Evolutionary conservation across 805 yeast genomes (phyloP).

Genomic region (Sungouiella thailandica): DNA sequence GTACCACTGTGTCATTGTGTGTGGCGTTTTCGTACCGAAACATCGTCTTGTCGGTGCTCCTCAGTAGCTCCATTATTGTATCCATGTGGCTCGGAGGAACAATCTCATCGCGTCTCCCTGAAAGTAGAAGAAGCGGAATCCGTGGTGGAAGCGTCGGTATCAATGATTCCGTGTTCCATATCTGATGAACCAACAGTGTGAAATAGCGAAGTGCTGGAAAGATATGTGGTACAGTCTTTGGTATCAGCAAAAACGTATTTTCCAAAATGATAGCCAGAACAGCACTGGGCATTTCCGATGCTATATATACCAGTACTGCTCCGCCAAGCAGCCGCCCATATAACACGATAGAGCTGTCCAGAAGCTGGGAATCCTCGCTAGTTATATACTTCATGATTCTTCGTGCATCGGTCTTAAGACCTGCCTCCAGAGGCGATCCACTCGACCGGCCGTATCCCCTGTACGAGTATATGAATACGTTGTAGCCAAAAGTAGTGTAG

Average conservation of each 20-base stretch:
- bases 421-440: constrained; percentile 72
- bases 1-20: constrained; percentile 82
- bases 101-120: constrained; percentile 78
- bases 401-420: constrained; percentile 79
- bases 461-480: constrained; percentile 81
- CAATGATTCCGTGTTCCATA: constrained; percentile 73
- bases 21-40: constrained; percentile 54
- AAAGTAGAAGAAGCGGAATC: constrained; percentile 65
- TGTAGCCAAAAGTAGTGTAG: constrained; percentile 56
- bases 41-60: constrained; percentile 45
- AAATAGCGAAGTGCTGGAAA: constrained; percentile 62
- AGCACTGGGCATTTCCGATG: constrained; percentile 47
- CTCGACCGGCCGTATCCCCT: constrained; percentile 85
- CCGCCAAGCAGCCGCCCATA: constrained; percentile 95
- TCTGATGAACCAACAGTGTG: constrained; percentile 63
- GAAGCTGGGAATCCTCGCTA: constrained; percentile 45
- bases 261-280: constrained; percentile 72
- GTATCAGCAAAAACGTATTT: constrained; percentile 76
- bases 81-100: constrained; percentile 89
- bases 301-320: constrained; percentile 84
- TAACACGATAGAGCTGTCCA: constrained; percentile 51
- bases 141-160: constrained; percentile 48
- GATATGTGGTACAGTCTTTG: constrained; percentile 66
- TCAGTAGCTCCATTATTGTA: constrained; percentile 48
- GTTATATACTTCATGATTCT: constrained; percentile 58